Percentiles rank a stretch among this genome's conserved stretches.
Conservation (phyloP, 495 filamentous ascomycete genomes). For the Podospora tetraspora region DNA sequence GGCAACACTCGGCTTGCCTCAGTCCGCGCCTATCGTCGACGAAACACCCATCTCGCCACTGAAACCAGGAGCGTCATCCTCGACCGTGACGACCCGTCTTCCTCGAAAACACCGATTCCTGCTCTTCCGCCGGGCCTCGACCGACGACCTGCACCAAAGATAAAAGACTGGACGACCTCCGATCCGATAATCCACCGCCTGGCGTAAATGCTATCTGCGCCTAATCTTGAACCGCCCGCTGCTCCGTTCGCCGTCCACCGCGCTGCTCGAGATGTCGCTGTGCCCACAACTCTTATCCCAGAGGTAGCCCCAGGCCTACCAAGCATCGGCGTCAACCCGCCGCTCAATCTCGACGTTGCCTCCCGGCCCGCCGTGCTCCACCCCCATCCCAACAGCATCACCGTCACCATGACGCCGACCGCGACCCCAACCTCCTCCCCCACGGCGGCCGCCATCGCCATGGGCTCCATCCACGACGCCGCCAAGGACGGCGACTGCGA, state of each 20-base stretch:
- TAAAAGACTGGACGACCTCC: neutral
- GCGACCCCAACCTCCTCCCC: constrained; percentile 3
- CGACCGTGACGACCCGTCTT: neutral
- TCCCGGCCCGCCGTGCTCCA: constrained; percentile 22
- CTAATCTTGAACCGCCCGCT: neutral
- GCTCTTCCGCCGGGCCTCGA: neutral
- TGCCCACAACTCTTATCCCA: constrained; percentile 13
- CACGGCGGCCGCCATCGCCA: constrained; percentile 23
- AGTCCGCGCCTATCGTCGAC: constrained; percentile 2
- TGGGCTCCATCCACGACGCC: constrained; percentile 27
- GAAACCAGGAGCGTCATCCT: neutral
- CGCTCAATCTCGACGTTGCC: constrained; percentile 23
- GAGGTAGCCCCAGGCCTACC: constrained; percentile 28
- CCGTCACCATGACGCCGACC: constrained; percentile 18
- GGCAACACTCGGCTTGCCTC: neutral
- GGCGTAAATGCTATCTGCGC: constrained; percentile 8
- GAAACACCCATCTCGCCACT: neutral
- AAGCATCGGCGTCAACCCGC: constrained; percentile 10
- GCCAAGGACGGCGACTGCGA: constrained; percentile 60
- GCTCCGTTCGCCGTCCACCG: constrained; percentile 7
- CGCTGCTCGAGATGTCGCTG: constrained; percentile 18
- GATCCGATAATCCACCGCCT: neutral
- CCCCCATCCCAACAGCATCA: constrained; percentile 21
- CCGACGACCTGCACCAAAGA: neutral
- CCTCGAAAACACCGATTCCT: neutral